Evolutionary conservation across 352 stramenopile species (phyloP), one percentile per base, ranked within the genome.

Genomic region (Globisporangium takayamanum): DNA sequence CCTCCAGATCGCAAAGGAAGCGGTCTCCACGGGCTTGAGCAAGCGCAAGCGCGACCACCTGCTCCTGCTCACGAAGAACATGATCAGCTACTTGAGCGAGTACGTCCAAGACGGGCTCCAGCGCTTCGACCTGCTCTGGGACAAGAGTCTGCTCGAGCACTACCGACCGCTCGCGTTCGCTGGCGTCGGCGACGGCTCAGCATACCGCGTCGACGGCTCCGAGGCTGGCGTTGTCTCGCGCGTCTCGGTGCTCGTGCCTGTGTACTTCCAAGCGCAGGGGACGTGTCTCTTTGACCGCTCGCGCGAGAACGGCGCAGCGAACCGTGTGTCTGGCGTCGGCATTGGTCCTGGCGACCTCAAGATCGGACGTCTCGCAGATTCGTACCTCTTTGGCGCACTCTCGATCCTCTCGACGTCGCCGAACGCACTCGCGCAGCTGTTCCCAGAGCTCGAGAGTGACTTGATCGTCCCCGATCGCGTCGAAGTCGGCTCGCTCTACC

Each of bases 71-170:
- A 94, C 84, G 36, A 90, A 87, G 59, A 88, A 90, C 55, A 89
- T 94, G 81, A 94, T 94, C 58, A 74, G 76, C 41, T 77, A 89
- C 59, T 78, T 94, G 74, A 90, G 76, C 26, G 84, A 94, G 59
- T 91, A 86, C 50, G 84, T 91, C 6, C 81, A 94, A 57, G 74
- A 91, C 56, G 82, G 84, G 5, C 60, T 94, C 10, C 83, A 90
- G 57, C 83, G 81, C 8, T 90, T 87, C 54, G 81, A 92, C 26
- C 57, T 92, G 25, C 85, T 94, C 63, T 94, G 84, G 84, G 82
- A 89, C 42, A 88, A 89, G 63, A 92, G 83, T 52, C 57, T 94
- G 51, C 61, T 92, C 12, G 81, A 94, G 7, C 72, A 84, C 30
- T 89, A 92, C 74, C 83, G 88, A 55, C 84, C 84, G 1, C 75